Percentiles rank a stretch among this genome's conserved stretches.
Evolutionary conservation across 169 alveolate species (phyloP).

Genomic region (Eimeria acervulina): DNA sequence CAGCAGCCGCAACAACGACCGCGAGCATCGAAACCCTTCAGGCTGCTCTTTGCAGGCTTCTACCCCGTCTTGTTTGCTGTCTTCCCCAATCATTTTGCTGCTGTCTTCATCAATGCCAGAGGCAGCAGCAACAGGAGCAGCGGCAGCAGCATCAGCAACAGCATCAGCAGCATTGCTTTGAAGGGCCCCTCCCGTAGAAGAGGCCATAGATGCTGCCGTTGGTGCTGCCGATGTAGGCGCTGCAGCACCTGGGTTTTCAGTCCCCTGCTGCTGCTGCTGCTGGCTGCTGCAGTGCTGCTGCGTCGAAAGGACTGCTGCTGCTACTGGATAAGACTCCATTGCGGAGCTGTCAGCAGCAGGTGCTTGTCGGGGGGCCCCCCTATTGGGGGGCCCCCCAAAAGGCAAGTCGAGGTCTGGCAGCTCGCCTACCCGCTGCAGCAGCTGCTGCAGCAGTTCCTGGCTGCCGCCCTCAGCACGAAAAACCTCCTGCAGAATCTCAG

Average conservation of each 20-base stretch:
- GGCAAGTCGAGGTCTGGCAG: constrained; percentile 60
- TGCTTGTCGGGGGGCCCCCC: neutral
- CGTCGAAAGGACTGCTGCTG: neutral
- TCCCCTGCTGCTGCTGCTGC: neutral
- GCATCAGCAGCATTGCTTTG: neutral
- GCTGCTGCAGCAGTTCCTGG: constrained; percentile 21
- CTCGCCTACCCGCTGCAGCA: constrained; percentile 53
- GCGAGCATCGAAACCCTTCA: constrained; percentile 69
- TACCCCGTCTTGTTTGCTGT: neutral
- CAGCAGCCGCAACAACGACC: constrained; percentile 73
- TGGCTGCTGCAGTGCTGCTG: constrained; percentile 25
- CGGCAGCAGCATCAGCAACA: constrained; percentile 13
- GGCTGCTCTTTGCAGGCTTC: neutral
- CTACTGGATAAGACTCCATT: neutral
- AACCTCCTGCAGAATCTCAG: neutral
- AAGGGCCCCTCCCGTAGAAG: neutral
- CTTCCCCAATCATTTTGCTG: neutral
- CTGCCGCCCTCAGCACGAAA: constrained; percentile 64
- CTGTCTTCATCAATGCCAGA: neutral
- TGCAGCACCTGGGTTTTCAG: neutral
- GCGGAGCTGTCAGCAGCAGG: neutral
- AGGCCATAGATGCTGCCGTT: neutral
- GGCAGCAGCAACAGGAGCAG: neutral
- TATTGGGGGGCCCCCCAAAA: neutral
- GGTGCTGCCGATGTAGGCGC: neutral